Evolutionary conservation across 805 yeast genomes (phyloP).

Genomic region (Barnettozyma pratensis): DNA sequence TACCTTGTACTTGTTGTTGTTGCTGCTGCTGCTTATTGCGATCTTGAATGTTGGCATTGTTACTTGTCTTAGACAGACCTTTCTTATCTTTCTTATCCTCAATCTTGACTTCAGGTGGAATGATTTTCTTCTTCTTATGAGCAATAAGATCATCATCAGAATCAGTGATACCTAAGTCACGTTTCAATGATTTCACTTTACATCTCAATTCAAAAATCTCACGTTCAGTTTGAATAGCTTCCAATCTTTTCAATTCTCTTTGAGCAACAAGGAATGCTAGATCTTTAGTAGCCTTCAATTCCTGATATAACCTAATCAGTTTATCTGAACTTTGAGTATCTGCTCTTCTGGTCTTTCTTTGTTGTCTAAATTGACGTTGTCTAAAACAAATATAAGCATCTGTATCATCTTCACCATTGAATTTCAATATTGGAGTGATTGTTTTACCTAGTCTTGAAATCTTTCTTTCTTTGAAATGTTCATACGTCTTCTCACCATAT

Average conservation of each 20-base stretch:
- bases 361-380: conserved; percentile 90
- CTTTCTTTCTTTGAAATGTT: conserved; percentile 78
- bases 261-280: conserved; percentile 65
- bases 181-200: conserved; percentile 66
- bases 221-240: conserved; percentile 55
- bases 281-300: conserved; percentile 70
- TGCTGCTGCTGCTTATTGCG: conserved; percentile 12
- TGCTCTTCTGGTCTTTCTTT: conserved; percentile 92
- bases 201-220: conserved; percentile 70
- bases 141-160: conserved; percentile 80
- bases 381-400: conserved; percentile 96
- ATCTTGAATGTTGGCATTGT: conserved; percentile 16
- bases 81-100: conserved; percentile 15
- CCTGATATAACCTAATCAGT: conserved; percentile 65
- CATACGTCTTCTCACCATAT: conserved; percentile 66
- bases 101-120: conserved; percentile 13
- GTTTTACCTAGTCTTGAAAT: conserved; percentile 63
- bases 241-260: conserved; percentile 63
- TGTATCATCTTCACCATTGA: conserved; percentile 81
- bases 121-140: conserved; percentile 60
- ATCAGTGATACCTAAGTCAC: conserved; percentile 70
- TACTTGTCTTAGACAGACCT: conserved; percentile 15
- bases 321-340: conserved; percentile 88
- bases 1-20: neutral
- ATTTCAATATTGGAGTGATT: conserved; percentile 69